Evolutionary conservation across 1,284 basidiomycete species (phyloP), one percentile per base, ranked within the genome.

Genomic region (Malassezia obtusa): DNA sequence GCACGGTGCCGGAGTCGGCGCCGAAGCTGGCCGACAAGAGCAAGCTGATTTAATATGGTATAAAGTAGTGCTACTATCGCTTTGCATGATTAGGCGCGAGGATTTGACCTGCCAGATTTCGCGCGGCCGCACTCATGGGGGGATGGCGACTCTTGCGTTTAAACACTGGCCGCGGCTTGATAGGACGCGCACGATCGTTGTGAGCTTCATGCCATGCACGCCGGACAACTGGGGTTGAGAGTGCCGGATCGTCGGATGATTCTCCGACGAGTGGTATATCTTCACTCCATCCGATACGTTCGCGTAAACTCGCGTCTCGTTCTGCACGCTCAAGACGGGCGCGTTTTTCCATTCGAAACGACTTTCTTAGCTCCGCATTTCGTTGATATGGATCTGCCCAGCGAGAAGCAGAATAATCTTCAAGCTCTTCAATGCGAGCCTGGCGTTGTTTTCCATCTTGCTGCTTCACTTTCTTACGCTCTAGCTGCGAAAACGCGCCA

Each of bases 281-380:
- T 0, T 57, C 21, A 11, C 21, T 25, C 67, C 66, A 70, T 1
- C 69, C 71, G n/a, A 68, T 71, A 5, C 63, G 41, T 26, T 78
- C 80, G 61, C 83, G 84, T 39, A 92, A 75, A 11, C 75, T 76
- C 36, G 85, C 82, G 64, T 94, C 87, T 9, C 78, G 79, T 26
- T 77, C 78, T 51, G 81, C 78, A 60, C 83, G 83, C 38, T 79
- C 80, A 57, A 82, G 77, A 49, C 85, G 82, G 0, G 84, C 74
- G 71, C 84, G 85, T 77, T 95, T 96, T 63, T 87, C 86, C 54
- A 81, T 80, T 1, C 94, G 82, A 69, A 96, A 94, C 17, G 79
- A 79, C 62, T 84, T 84, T 30, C 94, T 82, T 7, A 85, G 80
- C 50, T 81, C 81, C 6, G 77, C 72, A 5, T 89, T 92, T 19